Base-by-base conservation (phyloP, 2,329 filamentous ascomycete genomes). In the Aspergillus caelatus region DNA sequence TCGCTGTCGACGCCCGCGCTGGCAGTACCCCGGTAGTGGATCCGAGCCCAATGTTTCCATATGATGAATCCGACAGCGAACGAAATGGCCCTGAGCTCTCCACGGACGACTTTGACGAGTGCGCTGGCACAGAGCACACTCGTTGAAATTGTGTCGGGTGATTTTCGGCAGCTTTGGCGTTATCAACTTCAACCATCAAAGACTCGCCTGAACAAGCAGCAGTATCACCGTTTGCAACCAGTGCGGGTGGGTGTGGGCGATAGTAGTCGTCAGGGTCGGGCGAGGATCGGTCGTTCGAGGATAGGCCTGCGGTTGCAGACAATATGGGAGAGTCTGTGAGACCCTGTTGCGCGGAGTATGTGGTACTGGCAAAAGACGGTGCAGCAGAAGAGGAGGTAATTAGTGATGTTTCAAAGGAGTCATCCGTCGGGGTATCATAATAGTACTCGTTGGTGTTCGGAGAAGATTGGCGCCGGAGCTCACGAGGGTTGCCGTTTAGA, bases 251-350 rank as follows among this genome's bases (percentile, higher is more conserved):
- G 71, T 81, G 81, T 52, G 79, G 77, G 68, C 82, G 79, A 70
- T 85, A 85, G 73, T 82, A 85, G 23, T 84, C 82, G 74, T 82
- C 81, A 43, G 83, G 83, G 68, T 83, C 80, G 52, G 78, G 75
- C 30, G 77, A 79, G 19, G 70, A 65, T 61, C 68, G 70, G 53
- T 62, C 62, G 68, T 68, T 69, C 64, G 62, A 65, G 63, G 60
- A 34, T 58, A 63, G 56, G 54, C 53, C 63, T 52, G 67, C 59
- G 60, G 65, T 65, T 68, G 52, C 56, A 52, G 65, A 67, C 58
- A 63, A 67, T 65, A 58, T 62, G 67, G 64, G 65, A 59, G 62
- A 65, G 58, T 32, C 62, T 69, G 67, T 70, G 67, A 63, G 57
- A 64, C 64, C 67, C 65, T 30, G 67, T 54, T 57, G 68, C 65